These are phyloP conservation scores for Miamiensis avidus DNA, from an alignment of 169 alveolate species.

Conservation along the genomic window DNA sequence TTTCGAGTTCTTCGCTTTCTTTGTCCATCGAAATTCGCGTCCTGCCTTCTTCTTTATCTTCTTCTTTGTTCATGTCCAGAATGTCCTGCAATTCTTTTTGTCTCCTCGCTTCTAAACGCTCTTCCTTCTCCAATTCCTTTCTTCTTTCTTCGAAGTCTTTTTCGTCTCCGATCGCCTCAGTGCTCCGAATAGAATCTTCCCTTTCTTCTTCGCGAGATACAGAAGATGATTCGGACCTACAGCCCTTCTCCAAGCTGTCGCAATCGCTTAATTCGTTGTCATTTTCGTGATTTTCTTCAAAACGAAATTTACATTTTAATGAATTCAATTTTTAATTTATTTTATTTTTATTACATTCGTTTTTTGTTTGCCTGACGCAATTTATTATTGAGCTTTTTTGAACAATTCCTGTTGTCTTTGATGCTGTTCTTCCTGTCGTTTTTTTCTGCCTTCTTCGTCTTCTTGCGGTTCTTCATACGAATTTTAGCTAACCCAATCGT, in stretches of 20 bases:
- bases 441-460: not conserved
- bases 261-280: no score
- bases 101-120: not conserved
- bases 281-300: not conserved
- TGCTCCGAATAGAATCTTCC: not conserved
- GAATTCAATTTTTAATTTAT: no score
- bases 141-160: not conserved
- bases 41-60: slow-evolving; percentile 2
- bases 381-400: no score
- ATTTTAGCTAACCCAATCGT: not conserved
- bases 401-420: not conserved
- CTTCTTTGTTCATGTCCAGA: not conserved
- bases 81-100: not conserved
- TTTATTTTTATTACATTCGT: not conserved
- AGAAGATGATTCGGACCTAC: no score
- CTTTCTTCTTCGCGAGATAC: not conserved
- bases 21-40: slow-evolving; percentile 30
- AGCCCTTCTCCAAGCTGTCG: no score
- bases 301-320: not conserved
- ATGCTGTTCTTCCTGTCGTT: not conserved
- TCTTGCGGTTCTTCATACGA: not conserved
- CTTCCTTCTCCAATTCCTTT: not conserved
- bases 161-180: not conserved
- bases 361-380: not conserved
- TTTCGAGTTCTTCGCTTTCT: slow-evolving; percentile 44